A percentile compares a stretch with the other conserved stretches of the same genome.
These are phyloP conservation scores for Metschnikowia gelsemii DNA, from an alignment of 805 yeast genomes.

Conservation along the genomic window DNA sequence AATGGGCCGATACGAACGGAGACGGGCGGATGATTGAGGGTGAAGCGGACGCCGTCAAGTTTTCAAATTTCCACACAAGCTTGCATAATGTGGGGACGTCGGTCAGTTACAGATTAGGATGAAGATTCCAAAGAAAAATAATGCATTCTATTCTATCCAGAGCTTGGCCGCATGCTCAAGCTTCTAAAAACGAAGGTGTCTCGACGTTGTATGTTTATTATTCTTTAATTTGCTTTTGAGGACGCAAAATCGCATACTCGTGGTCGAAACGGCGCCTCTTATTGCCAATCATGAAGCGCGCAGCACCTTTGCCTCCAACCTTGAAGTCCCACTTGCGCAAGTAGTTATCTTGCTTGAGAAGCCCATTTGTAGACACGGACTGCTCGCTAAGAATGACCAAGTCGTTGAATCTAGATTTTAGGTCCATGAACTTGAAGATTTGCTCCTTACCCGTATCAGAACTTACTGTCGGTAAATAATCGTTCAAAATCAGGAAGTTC, in stretches of 20 bases:
- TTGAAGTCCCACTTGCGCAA: slow-evolving; percentile 45
- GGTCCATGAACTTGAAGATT: slow-evolving; percentile 46
- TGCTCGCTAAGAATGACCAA: slow-evolving; percentile 33
- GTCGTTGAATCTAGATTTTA: slow-evolving; percentile 44
- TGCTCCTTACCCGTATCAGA: slow-evolving; percentile 44
- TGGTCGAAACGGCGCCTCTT: slow-evolving; percentile 46
- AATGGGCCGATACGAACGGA: slow-evolving; percentile 74
- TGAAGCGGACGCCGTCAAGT: slow-evolving; percentile 62
- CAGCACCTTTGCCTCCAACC: slow-evolving; percentile 39
- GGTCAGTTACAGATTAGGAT: slow-evolving; percentile 54
- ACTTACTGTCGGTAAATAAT: slow-evolving; percentile 39
- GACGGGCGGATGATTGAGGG: slow-evolving; percentile 57
- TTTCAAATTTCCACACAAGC: slow-evolving; percentile 65
- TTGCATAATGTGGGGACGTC: slow-evolving; percentile 69
- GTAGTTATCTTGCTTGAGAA: slow-evolving; percentile 46
- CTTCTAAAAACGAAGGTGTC: neutral
- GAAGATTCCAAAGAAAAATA: neutral
- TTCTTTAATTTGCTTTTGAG: slow-evolving; percentile 9
- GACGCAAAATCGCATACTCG: slow-evolving; percentile 29
- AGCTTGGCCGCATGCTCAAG: no score
- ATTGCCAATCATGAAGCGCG: slow-evolving; percentile 53
- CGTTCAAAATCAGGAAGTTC: slow-evolving; percentile 50
- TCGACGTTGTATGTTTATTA: neutral
- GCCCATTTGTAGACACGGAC: slow-evolving; percentile 24
- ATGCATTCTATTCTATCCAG: no score